Evolutionary conservation across 2,329 filamentous ascomycete species (phyloP).

Genomic region (Blastomyces parvus): DNA sequence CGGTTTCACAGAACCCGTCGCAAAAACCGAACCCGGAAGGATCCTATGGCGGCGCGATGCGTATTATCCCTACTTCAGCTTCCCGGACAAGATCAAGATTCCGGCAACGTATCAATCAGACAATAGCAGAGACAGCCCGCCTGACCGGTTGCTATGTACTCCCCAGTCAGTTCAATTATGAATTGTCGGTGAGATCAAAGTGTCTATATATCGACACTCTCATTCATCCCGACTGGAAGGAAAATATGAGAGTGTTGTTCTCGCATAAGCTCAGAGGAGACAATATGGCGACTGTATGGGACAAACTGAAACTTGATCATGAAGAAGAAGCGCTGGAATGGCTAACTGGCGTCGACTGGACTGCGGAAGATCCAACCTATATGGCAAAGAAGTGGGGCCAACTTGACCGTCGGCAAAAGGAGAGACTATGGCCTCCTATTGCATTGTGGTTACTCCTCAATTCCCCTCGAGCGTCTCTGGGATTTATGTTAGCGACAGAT

Average conservation of each 20-base stretch:
- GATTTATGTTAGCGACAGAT: slow-evolving; percentile 36
- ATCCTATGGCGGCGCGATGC: too few species aligned
- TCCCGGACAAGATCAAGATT: too few species aligned
- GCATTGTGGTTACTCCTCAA: slow-evolving; percentile 39
- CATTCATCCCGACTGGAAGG: slow-evolving; percentile 12
- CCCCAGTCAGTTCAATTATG: background rate
- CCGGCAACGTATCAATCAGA: background rate
- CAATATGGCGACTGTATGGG: background rate
- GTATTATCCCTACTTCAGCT: background rate
- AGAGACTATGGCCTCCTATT: slow-evolving; percentile 33
- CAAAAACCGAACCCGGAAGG: background rate
- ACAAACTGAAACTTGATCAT: background rate
- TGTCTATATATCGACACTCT: slow-evolving; percentile 23
- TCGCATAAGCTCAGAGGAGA: background rate
- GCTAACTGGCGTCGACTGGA: background rate
- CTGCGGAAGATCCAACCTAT: background rate
- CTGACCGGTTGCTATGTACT: background rate
- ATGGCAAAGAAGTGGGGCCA: background rate
- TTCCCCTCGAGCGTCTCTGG: slow-evolving; percentile 29
- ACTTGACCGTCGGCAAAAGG: background rate
- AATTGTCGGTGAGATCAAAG: background rate
- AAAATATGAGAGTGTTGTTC: background rate
- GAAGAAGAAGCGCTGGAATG: slow-evolving; percentile 3
- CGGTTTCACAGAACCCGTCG: background rate
- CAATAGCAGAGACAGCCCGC: background rate